Evolutionary conservation across 2,329 filamentous ascomycete species (phyloP).

Genomic region (Ascochyta viciae-villosae): DNA sequence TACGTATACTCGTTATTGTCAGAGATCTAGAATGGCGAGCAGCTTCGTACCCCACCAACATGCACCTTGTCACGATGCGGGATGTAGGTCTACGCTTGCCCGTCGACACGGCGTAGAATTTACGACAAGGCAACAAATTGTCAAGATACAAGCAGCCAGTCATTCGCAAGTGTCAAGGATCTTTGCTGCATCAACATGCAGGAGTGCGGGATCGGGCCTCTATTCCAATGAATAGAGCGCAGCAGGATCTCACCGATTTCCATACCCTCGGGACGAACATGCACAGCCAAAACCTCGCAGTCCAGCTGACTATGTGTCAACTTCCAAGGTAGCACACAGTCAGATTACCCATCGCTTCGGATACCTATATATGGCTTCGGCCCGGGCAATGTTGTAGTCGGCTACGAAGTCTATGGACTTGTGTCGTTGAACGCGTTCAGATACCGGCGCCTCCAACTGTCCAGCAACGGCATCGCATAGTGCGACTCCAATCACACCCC

Average conservation of each 20-base stretch:
- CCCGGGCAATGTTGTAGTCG: neutral
- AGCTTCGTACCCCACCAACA: neutral
- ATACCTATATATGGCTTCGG: neutral
- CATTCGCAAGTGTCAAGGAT: neutral
- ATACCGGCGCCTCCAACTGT: neutral
- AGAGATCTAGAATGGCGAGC: neutral
- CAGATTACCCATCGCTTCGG: neutral
- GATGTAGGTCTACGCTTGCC: no score
- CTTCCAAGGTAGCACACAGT: neutral
- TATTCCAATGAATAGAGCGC: neutral
- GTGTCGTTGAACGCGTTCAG: neutral
- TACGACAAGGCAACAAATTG: neutral
- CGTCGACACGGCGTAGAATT: neutral
- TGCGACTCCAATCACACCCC: neutral
- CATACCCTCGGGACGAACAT: neutral
- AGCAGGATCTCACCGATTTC: conserved; percentile 8
- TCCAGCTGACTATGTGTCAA: conserved; percentile 1
- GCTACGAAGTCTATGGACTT: neutral
- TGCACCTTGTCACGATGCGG: no score
- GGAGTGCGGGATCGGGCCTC: neutral
- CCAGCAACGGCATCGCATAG: neutral
- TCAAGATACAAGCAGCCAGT: neutral
- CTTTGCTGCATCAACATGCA: neutral
- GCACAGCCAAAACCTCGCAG: neutral
- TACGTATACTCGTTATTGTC: neutral